Base-by-base conservation (phyloP, 768 basidiomycete genomes). In the Stropharia rugosoannulata region DNA sequence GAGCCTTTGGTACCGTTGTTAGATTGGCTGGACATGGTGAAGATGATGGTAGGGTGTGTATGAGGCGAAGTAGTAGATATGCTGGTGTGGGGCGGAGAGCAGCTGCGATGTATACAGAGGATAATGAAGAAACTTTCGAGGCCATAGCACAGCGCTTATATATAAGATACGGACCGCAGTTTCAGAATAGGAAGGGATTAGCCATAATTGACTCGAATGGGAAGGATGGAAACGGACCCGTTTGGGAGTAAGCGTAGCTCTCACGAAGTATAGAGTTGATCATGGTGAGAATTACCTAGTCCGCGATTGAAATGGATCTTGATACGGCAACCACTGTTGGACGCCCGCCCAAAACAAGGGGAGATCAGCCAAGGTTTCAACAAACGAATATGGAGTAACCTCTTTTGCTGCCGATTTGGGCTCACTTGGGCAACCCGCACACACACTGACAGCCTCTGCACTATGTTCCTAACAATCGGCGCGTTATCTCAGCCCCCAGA, bases 191-290 rank as follows among this genome's bases (percentile, higher is more conserved):
- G 67, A 65, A 70, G 59, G 61, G 66, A 63, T 58, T 70, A 66
- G 66, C 62, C 64, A 69, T 69, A 66, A 70, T 71, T 73, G 74
- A 75, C 73, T 78, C 73, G 65, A 74, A 73, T 66, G 68, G 70
- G 66, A 64, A 59, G 54, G 57, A 56, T 55, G 43, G 60, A 68
- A 66, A 64, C 66, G 62, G 62, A 52, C 48, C 66, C 61, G 61
- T 62, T 60, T 57, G 59, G 61, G 65, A 58, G 59, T 63, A 63
- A 56, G 58, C 46, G 57, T 49, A 62, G 61, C 62, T 66, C 64
- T 64, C 64, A 67, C 62, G 64, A 61, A 57, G 51, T 48, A 54
- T 47, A 60, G 61, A 65, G 67, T 65, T 63, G 66, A 47, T 55
- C 45, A 66, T 62, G 66, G 70, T 65, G 66, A 63, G 62, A 67